Evolutionary conservation across 331 rosid species (phyloP).

Genomic region (Erythrophleum ivorense): DNA sequence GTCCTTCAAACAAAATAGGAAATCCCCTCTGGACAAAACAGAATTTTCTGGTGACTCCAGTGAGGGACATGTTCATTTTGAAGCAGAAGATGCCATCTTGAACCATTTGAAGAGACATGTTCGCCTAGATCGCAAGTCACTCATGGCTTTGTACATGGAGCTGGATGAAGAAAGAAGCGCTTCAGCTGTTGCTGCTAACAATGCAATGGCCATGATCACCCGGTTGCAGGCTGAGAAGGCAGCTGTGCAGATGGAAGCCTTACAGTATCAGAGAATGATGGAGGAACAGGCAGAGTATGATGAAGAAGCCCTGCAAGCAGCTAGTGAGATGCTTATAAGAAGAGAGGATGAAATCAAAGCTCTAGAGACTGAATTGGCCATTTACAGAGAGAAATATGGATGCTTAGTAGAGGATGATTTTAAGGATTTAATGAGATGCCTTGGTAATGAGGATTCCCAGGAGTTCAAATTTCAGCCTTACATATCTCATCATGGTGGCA

Average conservation of each 20-base stretch:
- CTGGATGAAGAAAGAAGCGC: slow-evolving; percentile 97
- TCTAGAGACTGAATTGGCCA: slow-evolving; percentile 67
- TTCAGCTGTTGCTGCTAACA: slow-evolving; percentile 93
- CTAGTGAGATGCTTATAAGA: slow-evolving; percentile 66
- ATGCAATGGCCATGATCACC: slow-evolving; percentile 99
- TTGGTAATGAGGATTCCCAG: not conserved
- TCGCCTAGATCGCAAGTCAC: slow-evolving; percentile 79
- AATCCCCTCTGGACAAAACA: slow-evolving; percentile 52
- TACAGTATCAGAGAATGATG: slow-evolving; percentile 98
- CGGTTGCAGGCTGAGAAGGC: slow-evolving; percentile 93
- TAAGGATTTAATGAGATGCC: not conserved
- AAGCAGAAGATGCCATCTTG: slow-evolving; percentile 60
- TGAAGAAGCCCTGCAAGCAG: slow-evolving; percentile 80
- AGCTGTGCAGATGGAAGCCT: slow-evolving; percentile 94
- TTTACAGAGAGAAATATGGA: slow-evolving; percentile 69
- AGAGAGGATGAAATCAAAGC: slow-evolving; percentile 74
- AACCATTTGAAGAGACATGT: slow-evolving; percentile 67
- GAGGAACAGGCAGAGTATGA: slow-evolving; percentile 98
- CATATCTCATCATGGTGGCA: slow-evolving; percentile 21
- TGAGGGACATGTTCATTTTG: slow-evolving; percentile 42
- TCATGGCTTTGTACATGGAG: slow-evolving; percentile 87
- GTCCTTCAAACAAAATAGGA: slow-evolving; percentile 52
- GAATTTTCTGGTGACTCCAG: slow-evolving; percentile 42
- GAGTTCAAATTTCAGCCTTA: slow-evolving; percentile 22
- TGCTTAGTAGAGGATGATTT: slow-evolving; percentile 43